phyloP scores from a whole-genome alignment of 1,284 basidiomycete genomes.

The Vanrija sp. region DNA sequence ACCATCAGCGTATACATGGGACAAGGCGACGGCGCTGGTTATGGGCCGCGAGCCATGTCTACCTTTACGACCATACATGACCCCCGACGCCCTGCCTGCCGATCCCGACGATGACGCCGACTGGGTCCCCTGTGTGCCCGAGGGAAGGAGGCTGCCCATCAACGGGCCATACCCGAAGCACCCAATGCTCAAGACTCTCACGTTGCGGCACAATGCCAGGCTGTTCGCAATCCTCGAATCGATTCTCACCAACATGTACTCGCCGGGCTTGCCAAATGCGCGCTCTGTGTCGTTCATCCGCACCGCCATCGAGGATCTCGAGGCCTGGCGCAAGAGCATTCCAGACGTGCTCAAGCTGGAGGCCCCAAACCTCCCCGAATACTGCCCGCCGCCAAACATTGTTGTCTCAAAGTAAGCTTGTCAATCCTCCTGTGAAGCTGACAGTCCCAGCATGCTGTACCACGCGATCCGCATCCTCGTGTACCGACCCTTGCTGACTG shows the following conservation, averaged over 20 bases:
- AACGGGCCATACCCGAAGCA: neutral
- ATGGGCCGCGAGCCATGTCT: constrained; percentile 14
- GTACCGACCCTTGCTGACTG: constrained; percentile 15
- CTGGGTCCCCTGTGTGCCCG: neutral
- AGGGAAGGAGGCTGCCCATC: neutral
- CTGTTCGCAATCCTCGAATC: constrained; percentile 20
- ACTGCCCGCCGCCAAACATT: constrained; percentile 6
- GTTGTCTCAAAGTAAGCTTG: constrained; percentile 7
- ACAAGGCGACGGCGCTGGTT: constrained; percentile 11
- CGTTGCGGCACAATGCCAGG: constrained; percentile 2
- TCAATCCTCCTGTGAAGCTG: neutral
- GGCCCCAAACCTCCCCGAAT: neutral
- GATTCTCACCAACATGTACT: constrained; percentile 22
- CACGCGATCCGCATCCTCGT: constrained; percentile 11
- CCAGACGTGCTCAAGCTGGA: constrained; percentile 5
- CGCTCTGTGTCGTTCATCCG: constrained; percentile 14
- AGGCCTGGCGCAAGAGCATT: constrained; percentile 1
- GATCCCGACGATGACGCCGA: constrained; percentile 7
- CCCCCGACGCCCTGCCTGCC: constrained; percentile 3
- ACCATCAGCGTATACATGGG: constrained; percentile 14
- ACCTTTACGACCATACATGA: constrained; percentile 1
- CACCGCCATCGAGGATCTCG: constrained; percentile 1
- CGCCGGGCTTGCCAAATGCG: constrained; percentile 12
- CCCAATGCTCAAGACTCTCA: constrained; percentile 1
- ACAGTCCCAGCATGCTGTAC: constrained; percentile 7